phyloP scores from a whole-genome alignment of 495 filamentous ascomycete genomes.

The Hypoxylon rickii region DNA sequence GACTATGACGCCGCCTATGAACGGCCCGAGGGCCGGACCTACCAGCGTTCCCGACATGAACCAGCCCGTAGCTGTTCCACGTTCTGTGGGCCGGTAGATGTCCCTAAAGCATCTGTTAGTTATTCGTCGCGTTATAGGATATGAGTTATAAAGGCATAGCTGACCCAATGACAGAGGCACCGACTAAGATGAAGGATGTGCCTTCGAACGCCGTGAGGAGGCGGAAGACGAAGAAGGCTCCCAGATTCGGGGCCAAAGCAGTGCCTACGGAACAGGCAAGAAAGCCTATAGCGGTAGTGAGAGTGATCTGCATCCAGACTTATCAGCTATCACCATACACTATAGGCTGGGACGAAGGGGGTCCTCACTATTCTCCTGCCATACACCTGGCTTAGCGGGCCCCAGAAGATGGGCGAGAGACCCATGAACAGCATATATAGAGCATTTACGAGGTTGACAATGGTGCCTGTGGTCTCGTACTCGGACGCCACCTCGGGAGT shows the following conservation, averaged over 20 bases:
- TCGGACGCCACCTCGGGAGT: conserved; percentile 68
- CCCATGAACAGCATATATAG: conserved; percentile 74
- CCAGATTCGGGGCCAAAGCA: conserved; percentile 67
- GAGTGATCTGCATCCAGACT: conserved; percentile 51
- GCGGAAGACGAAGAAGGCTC: conserved; percentile 70
- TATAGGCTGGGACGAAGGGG: background rate
- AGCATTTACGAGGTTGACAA: conserved; percentile 72
- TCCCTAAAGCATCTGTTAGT: conserved; percentile 47
- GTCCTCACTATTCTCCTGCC: conserved; percentile 61
- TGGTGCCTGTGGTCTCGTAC: conserved; percentile 63
- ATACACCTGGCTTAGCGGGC: conserved; percentile 69
- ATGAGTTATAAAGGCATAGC: conserved; percentile 7
- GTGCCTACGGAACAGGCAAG: conserved; percentile 67
- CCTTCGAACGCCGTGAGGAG: conserved; percentile 73
- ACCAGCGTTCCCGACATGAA: conserved; percentile 71
- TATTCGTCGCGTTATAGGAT: background rate
- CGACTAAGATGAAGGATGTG: conserved; percentile 69
- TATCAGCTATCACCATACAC: conserved; percentile 7
- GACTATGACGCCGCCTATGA: conserved; percentile 69
- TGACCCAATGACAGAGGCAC: conserved; percentile 62
- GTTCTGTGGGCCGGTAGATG: conserved; percentile 66
- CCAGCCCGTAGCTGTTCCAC: conserved; percentile 71
- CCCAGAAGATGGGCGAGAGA: conserved; percentile 67
- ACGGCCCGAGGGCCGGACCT: conserved; percentile 72
- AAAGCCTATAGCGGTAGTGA: conserved; percentile 62